A percentile compares a stretch with the other conserved stretches of the same genome.
These are phyloP conservation scores for Zizania latifolia DNA, from an alignment of 176 grass and related monocot genomes.

Conservation along the genomic window DNA sequence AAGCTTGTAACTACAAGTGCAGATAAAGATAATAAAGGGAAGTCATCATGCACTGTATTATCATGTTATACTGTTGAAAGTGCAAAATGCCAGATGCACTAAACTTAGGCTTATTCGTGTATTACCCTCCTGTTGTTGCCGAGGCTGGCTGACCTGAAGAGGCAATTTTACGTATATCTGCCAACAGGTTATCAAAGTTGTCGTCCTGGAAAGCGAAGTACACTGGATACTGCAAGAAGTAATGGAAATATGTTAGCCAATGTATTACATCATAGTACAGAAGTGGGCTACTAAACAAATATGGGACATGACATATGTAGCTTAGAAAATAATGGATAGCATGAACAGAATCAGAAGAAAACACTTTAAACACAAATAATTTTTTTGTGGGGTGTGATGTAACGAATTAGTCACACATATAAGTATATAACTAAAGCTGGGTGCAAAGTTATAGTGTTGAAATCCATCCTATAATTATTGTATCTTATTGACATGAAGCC, in stretches of 20 bases:
- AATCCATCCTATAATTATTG: not conserved
- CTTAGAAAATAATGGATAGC: not conserved
- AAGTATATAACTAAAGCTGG: not conserved
- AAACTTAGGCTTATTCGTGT: conserved; percentile 1
- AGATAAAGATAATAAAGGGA: conserved; percentile 21
- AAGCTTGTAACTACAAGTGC: conserved; percentile 68
- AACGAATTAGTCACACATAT: not conserved
- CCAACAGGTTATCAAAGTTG: conserved; percentile 59
- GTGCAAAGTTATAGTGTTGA: not conserved
- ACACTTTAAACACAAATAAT: not conserved
- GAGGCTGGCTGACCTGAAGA: conserved; percentile 64
- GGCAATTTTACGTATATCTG: conserved; percentile 71
- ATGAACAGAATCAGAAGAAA: not conserved
- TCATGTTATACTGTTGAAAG: not conserved
- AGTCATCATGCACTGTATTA: not conserved
- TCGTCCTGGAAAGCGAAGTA: conserved; percentile 74
- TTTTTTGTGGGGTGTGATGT: not conserved
- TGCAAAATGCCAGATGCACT: not conserved
- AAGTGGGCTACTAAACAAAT: conserved; percentile 12
- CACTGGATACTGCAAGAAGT: conserved; percentile 76
- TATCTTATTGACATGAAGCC: not conserved
- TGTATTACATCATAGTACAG: not conserved
- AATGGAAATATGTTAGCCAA: conserved; percentile 27
- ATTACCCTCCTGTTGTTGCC: conserved; percentile 91
- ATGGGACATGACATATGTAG: not conserved